Conservation (phyloP, 768 basidiomycete genomes). For the Boletus tylopilopsis region DNA sequence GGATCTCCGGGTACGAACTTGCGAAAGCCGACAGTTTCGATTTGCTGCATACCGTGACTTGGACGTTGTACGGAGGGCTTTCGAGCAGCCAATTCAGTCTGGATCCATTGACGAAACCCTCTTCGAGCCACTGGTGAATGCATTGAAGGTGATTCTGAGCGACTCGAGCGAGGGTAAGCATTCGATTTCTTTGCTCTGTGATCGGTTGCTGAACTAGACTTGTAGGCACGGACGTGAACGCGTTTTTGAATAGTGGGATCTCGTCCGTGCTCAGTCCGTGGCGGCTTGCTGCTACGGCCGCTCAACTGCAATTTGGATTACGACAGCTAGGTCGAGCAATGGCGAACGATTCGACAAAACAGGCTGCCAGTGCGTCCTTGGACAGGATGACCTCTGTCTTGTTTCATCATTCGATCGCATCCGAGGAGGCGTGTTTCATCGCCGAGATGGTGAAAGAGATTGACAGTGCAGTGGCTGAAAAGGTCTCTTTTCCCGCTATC, state of each 20-base stretch:
- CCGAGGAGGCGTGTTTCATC: constrained; percentile 79
- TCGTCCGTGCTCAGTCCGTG: constrained; percentile 74
- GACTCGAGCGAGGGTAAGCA: constrained; percentile 56
- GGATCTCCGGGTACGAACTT: constrained; percentile 55
- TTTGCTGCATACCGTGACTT: constrained; percentile 74
- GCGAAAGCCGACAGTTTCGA: constrained; percentile 64
- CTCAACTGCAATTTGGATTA: constrained; percentile 72
- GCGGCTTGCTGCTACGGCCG: constrained; percentile 78
- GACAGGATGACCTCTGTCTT: constrained; percentile 64
- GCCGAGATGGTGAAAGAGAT: constrained; percentile 78
- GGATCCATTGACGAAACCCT: constrained; percentile 46
- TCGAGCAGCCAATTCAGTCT: constrained; percentile 58
- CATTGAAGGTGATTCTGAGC: constrained; percentile 62
- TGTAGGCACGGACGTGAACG: constrained; percentile 41
- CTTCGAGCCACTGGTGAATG: constrained; percentile 61
- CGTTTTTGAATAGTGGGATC: constrained; percentile 55
- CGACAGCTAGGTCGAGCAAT: constrained; percentile 71
- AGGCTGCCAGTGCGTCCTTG: constrained; percentile 57
- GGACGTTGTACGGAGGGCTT: constrained; percentile 63
- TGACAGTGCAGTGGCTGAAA: constrained; percentile 59
- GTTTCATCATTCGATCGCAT: constrained; percentile 69
- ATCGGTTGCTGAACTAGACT: neutral
- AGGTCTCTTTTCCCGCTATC: constrained; percentile 51
- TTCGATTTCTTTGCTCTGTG: neutral
- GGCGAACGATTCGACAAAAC: constrained; percentile 46